Percentiles rank a stretch among this genome's conserved stretches.
phyloP scores from a whole-genome alignment of 306 rosid genomes.

The Sechiopsis laciniata region DNA sequence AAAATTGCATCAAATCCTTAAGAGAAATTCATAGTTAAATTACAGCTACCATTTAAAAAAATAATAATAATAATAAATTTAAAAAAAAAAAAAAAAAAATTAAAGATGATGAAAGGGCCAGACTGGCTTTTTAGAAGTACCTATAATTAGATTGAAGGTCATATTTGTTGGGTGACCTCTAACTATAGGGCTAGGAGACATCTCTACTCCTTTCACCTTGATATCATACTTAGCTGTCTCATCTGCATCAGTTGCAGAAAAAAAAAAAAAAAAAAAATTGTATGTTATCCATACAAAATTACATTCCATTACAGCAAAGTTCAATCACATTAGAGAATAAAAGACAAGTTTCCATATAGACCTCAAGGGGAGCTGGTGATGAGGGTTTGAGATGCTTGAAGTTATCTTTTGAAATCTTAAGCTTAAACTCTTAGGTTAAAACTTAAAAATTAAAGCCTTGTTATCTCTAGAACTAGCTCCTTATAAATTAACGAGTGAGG shows the following conservation, averaged over 20 bases:
- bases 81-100: neutral
- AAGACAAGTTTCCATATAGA: neutral
- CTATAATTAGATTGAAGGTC: conserved; percentile 67
- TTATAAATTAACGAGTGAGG: neutral
- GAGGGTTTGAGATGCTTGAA: neutral
- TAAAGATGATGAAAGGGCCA: neutral
- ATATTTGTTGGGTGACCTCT: conserved; percentile 77
- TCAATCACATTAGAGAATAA: neutral
- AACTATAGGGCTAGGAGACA: conserved; percentile 60
- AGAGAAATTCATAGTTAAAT: neutral
- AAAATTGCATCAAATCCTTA: neutral
- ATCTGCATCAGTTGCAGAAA: conserved; percentile 36
- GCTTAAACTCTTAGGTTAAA: neutral
- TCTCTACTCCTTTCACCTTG: conserved; percentile 60
- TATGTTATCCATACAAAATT: neutral
- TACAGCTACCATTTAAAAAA: no score
- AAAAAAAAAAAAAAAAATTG: neutral
- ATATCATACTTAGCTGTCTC: conserved; percentile 54
- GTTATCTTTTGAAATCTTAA: neutral
- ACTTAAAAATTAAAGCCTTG: neutral
- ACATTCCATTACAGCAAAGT: neutral
- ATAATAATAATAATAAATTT: no score
- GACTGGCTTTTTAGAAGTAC: conserved; percentile 27
- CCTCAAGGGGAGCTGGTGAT: neutral
- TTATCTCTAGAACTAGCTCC: neutral